Percentiles rank a stretch among this genome's conserved stretches.
These are phyloP conservation scores for Ceratocystis lukuohia DNA, from an alignment of 2,329 filamentous ascomycete species.

Conservation along the genomic window DNA sequence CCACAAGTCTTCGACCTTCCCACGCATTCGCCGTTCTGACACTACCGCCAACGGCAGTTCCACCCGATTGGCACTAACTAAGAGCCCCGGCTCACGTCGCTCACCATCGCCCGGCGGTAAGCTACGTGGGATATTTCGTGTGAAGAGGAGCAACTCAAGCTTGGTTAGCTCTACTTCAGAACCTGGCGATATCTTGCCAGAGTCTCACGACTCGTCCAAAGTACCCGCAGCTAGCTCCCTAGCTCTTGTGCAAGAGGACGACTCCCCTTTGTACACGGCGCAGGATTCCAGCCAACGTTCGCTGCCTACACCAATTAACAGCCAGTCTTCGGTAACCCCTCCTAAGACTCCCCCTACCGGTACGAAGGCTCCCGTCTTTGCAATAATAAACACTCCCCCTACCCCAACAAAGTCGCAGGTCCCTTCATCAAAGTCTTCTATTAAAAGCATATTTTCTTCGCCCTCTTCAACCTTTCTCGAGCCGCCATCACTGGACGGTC, in stretches of 20 bases:
- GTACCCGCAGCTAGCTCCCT: constrained; percentile 16
- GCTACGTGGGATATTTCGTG: constrained; percentile 56
- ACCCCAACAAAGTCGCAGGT: constrained; percentile 40
- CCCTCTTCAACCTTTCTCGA: constrained; percentile 9
- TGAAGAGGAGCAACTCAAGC: constrained; percentile 34
- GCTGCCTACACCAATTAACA: constrained; percentile 13
- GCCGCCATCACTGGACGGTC: neutral
- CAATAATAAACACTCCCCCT: constrained; percentile 54
- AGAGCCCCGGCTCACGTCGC: constrained; percentile 34
- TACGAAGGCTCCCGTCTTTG: constrained; percentile 33
- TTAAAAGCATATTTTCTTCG: constrained; percentile 18
- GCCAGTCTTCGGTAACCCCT: constrained; percentile 23
- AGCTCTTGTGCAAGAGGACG: constrained; percentile 1
- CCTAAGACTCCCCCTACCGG: constrained; percentile 34
- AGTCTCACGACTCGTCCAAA: constrained; percentile 24
- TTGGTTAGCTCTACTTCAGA: constrained; percentile 24
- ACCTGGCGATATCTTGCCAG: constrained; percentile 25
- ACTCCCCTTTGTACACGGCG: neutral
- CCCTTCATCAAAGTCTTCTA: constrained; percentile 22
- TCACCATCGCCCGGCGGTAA: constrained; percentile 58
- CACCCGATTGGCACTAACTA: constrained; percentile 30
- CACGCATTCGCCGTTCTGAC: constrained; percentile 11
- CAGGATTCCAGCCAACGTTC: constrained; percentile 1
- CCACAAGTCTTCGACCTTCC: constrained; percentile 15
- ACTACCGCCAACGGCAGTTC: constrained; percentile 3